Percentiles rank a stretch among this genome's conserved stretches.
Evolutionary conservation across 179 eudicot species (phyloP).

Genomic region (Vitellaria paradoxa): DNA sequence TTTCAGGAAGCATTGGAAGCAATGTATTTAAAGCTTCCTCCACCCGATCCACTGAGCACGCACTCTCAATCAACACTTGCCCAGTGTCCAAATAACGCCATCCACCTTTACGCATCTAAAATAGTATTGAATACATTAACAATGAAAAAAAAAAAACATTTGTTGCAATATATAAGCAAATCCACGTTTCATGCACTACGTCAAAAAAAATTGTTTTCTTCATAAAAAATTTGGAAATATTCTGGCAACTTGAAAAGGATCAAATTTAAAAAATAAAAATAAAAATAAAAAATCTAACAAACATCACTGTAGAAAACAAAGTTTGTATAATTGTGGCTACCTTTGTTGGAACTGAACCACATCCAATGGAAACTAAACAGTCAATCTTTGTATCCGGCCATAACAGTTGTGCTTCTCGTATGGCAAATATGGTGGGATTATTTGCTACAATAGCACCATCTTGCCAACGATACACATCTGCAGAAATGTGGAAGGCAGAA

Average conservation of each 20-base stretch:
- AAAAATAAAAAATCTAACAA: neutral
- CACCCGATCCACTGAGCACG: conserved; percentile 93
- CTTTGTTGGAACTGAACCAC: conserved; percentile 94
- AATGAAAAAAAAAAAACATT: neutral
- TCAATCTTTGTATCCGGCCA: conserved; percentile 98
- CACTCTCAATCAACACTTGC: conserved; percentile 96
- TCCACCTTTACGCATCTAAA: conserved; percentile 82
- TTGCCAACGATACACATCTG: conserved; percentile 93
- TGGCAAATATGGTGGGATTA: conserved; percentile 95
- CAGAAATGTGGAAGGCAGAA: neutral
- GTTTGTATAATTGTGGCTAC: conserved; percentile 27
- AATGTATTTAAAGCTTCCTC: conserved; percentile 93
- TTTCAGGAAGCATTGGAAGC: conserved; percentile 94
- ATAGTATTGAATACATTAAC: neutral
- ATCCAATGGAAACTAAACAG: conserved; percentile 89
- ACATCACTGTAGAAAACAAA: neutral
- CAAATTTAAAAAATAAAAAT: neutral
- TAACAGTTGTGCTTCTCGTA: conserved; percentile 93
- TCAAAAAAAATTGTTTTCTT: neutral
- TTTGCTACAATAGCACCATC: conserved; percentile 99
- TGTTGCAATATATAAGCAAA: neutral
- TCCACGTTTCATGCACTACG: no score
- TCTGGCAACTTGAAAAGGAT: neutral
- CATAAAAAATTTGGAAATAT: neutral
- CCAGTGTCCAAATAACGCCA: conserved; percentile 98